Base-by-base conservation (phyloP, 805 yeast species). In the Candida michaelii region DNA sequence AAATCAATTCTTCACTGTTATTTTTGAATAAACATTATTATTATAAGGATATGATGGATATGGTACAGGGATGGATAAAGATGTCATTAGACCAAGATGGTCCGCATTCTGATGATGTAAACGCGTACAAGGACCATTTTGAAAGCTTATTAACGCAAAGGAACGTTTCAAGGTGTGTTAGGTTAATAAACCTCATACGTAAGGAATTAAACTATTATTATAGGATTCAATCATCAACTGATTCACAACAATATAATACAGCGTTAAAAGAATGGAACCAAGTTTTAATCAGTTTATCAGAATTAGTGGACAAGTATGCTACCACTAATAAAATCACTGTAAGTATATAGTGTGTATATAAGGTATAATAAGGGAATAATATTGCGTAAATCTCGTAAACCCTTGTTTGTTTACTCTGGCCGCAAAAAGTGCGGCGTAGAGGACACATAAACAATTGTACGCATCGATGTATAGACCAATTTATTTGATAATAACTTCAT, bases 91-190 rank as follows among this genome's bases (percentile, higher is more conserved):
- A 42, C 3, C 70, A 65, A 40, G 52, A 50, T 24, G 72, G 72
- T 0, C 72, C 72, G 0, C 72, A 66, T 47, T 34, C 30, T 3
- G 68, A 63, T 23, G 72, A 66, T 45, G 49, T 63, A 0, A 23
- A 39, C 2, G 47, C 51, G 2, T 61, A 65, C 39, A 39, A 41
- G 2, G 49, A 42, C 2, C 59, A 58, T 34, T 36, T 64, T 13
- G 25, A 45, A 15, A 40, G 42, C n/a, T 45, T 64, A 29, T 44
- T 60, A 25, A 12, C 3, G 17, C 17, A 34, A 4, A 47, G 46
- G 27, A 38, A 45, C n/a, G 29, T 56, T 1, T 46, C 46, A 12
- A 44, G 58, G 29, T 52, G 57, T 30, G 19, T 59, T 15, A 36
- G 49, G 5, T 41, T 63, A 27, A 25, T 58, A 2, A 42, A 47